Evolutionary conservation across 169 alveolate species (phyloP), one percentile per base, ranked within the genome.

Genomic region (Babesia sp.): DNA sequence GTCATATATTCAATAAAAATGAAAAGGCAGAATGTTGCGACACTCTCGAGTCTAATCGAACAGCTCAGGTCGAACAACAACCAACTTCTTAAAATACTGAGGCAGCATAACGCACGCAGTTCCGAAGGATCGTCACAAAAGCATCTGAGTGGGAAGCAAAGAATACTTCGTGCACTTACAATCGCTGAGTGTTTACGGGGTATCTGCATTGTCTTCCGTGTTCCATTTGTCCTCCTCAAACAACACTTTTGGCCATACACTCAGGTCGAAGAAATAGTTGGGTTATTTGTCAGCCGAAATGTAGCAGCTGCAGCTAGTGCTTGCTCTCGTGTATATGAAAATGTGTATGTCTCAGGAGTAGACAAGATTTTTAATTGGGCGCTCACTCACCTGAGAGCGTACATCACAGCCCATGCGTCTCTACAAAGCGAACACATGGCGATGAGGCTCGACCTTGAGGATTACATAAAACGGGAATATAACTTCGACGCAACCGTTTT

Each of bases 191-290:
- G 39, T 24, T 31, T 42, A 1, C 55, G 39, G 16, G 78, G 26
- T 5, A n/a, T 64, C 41, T 74, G 51, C 51, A 42, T 74, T 1
- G 42, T 41, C 4, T 64, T 63, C 22, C 55, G 78, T 11, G 56
- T 70, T 3, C 85, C 85, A 36, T 53, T 74, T n/a, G 55, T 53
- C 26, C n/a, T 74, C 16, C 60, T 74, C n/a, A 60, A 71, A 36
- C 69, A 74, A 24, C 51, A 74, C 50, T 64, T 20, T n/a, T 11
- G 18, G 2, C 5, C 64, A 0, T 74, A 63, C 20, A 41, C 56
- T 1, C 22, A 12, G 44, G 1, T 46, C 16, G 85, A 74, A 11
- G 34, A 28, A 11, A 24, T n/a, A 26, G 33, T 66, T 0, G 33
- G 18, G 41, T n/a, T 34, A 24, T 14, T 48, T 12, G 16, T 74